Conservation (phyloP, 495 filamentous ascomycete species). For the Annulohypoxylon nitens region DNA sequence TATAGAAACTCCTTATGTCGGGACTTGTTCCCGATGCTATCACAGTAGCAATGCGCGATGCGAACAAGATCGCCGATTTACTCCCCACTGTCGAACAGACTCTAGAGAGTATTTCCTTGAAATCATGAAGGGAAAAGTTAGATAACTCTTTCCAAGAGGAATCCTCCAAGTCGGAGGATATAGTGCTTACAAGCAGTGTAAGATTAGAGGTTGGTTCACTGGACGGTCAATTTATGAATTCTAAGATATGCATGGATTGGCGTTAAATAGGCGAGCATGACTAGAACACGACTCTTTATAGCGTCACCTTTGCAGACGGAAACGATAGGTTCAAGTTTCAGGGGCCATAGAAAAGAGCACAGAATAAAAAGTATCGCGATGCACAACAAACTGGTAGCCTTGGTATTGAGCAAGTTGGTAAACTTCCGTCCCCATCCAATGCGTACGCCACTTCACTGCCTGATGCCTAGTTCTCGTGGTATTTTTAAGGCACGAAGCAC, state of each 20-base stretch:
- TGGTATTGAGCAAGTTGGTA: constrained; percentile 20
- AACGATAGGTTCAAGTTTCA: constrained; percentile 6
- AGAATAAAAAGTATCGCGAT: constrained; percentile 17
- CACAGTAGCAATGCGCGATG: constrained; percentile 82
- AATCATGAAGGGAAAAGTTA: constrained; percentile 15
- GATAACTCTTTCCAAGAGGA: no score
- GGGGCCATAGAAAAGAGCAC: background rate
- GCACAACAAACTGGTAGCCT: constrained; percentile 19
- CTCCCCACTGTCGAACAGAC: constrained; percentile 75
- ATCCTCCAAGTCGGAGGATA: background rate
- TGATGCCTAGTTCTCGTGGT: background rate
- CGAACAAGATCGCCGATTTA: constrained; percentile 80
- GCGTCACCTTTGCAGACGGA: constrained; percentile 4
- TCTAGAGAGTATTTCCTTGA: constrained; percentile 60
- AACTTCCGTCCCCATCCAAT: constrained; percentile 14
- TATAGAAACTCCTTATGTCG: constrained; percentile 74
- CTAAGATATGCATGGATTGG: constrained; percentile 36
- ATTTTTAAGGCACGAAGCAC: constrained; percentile 14
- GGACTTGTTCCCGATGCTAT: constrained; percentile 75
- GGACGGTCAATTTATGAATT: constrained; percentile 18
- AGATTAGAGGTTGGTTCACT: constrained; percentile 3
- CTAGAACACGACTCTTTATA: background rate
- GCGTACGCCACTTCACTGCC: constrained; percentile 16
- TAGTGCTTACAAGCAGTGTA: constrained; percentile 5
- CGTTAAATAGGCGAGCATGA: constrained; percentile 24